These are phyloP conservation scores for Fusarium dimerum DNA, from an alignment of 2,329 filamentous ascomycete genomes.

Conservation along the genomic window DNA sequence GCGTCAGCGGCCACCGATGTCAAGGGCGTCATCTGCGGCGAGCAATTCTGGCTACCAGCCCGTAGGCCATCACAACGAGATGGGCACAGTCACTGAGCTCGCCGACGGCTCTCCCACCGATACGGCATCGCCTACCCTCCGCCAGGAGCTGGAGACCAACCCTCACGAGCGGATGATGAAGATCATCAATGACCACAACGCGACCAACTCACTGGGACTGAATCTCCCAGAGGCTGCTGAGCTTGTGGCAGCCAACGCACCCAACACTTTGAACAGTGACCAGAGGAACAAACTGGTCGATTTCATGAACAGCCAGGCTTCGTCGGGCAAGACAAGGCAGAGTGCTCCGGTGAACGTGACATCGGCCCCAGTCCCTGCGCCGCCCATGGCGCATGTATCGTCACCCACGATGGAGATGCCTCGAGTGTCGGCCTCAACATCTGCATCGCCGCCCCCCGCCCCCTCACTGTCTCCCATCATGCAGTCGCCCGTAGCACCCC, in stretches of 20 bases:
- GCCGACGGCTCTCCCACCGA: conserved; percentile 54
- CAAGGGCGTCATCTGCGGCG: conserved; percentile 21
- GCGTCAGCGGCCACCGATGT: conserved; percentile 28
- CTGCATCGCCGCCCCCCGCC: conserved; percentile 32
- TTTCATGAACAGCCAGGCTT: conserved; percentile 55
- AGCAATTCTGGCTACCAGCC: conserved; percentile 26
- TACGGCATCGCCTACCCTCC: conserved; percentile 49
- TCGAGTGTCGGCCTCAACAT: conserved; percentile 21
- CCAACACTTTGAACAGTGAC: conserved; percentile 56
- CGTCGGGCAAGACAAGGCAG: conserved; percentile 26
- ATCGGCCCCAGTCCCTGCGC: conserved; percentile 9
- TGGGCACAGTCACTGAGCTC: conserved; percentile 62
- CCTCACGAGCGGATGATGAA: conserved; percentile 65
- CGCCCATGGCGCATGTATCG: conserved; percentile 11
- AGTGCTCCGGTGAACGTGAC: conserved; percentile 9
- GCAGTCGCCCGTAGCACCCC: conserved; percentile 42
- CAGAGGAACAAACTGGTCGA: conserved; percentile 60
- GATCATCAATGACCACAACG: conserved; percentile 65
- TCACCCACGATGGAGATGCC: conserved; percentile 19
- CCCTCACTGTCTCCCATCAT: conserved; percentile 53
- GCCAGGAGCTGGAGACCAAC: conserved; percentile 58
- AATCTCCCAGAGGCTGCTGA: conserved; percentile 53
- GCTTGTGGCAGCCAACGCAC: conserved; percentile 52
- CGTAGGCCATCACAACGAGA: conserved; percentile 39
- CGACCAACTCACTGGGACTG: conserved; percentile 48